phyloP scores from a whole-genome alignment of 2,329 filamentous ascomycete species.

The Aspergillus pseudotamarii region DNA sequence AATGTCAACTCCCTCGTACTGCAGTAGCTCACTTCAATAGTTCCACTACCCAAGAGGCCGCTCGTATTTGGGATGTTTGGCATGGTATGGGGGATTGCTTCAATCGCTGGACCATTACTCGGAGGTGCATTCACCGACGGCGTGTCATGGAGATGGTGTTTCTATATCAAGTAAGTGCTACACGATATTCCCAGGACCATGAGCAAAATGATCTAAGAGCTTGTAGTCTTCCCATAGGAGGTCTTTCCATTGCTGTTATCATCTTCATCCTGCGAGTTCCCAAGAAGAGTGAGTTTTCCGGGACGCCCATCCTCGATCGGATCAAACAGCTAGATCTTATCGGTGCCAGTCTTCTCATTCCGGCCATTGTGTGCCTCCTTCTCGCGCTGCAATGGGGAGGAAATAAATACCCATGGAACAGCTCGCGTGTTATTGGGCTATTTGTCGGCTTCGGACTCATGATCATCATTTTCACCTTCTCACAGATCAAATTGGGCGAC shows the following conservation, averaged over 20 bases:
- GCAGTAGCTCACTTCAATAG: conserved; percentile 21
- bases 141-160: conserved; percentile 47
- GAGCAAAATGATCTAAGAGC: neutral
- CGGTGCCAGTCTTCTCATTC: conserved; percentile 36
- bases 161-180: conserved; percentile 42
- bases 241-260: conserved; percentile 47
- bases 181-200: too few species aligned
- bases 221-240: conserved; percentile 41
- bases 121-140: conserved; percentile 50
- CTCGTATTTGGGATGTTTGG: conserved; percentile 49
- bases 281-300: conserved; percentile 33
- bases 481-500: conserved; percentile 51
- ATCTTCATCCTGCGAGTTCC: conserved; percentile 51
- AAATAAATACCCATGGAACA: conserved; percentile 24
- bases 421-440: conserved; percentile 25
- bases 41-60: conserved; percentile 58
- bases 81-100: conserved; percentile 60
- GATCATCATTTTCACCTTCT: conserved; percentile 46
- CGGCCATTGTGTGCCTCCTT: conserved; percentile 25
- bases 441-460: conserved; percentile 30
- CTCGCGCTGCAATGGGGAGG: conserved; percentile 31
- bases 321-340: conserved; percentile 43
- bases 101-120: conserved; percentile 44
- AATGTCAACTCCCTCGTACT: neutral
- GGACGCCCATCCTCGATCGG: conserved; percentile 39